Evolutionary conservation across 1,284 basidiomycete species (phyloP).

Genomic region (Fomitopsis pinicola): DNA sequence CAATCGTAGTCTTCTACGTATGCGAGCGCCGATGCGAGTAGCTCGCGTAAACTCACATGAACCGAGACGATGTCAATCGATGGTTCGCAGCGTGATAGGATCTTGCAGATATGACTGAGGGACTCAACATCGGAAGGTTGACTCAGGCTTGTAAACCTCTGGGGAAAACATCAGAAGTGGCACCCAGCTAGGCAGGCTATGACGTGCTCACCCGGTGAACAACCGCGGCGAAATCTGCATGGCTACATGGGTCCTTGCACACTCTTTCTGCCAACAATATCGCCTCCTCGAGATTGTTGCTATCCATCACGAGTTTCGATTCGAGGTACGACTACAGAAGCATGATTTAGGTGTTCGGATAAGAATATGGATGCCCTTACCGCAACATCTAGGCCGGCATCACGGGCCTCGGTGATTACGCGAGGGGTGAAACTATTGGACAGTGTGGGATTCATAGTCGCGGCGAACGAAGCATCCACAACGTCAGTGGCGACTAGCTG

Average conservation of each 20-base stretch:
- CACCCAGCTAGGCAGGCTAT: too few species aligned
- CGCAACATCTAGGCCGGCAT: slow-evolving; percentile 48
- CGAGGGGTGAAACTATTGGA: slow-evolving; percentile 44
- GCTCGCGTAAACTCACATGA: slow-evolving; percentile 57
- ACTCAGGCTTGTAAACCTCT: slow-evolving; percentile 54
- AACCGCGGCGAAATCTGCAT: slow-evolving; percentile 52
- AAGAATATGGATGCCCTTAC: slow-evolving; percentile 30
- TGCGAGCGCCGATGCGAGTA: slow-evolving; percentile 57
- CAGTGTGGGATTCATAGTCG: slow-evolving; percentile 46
- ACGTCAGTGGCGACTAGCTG: slow-evolving; percentile 50
- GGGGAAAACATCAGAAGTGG: background rate
- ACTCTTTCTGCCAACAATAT: slow-evolving; percentile 48
- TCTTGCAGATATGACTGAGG: slow-evolving; percentile 60
- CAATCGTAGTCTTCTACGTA: slow-evolving; percentile 72
- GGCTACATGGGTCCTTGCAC: slow-evolving; percentile 56
- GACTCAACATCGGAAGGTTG: slow-evolving; percentile 58
- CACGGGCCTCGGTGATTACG: slow-evolving; percentile 53
- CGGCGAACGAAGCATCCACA: slow-evolving; percentile 47
- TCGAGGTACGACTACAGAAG: slow-evolving; percentile 55
- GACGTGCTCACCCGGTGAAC: slow-evolving; percentile 48
- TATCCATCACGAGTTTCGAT: slow-evolving; percentile 53
- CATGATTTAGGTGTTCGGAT: background rate
- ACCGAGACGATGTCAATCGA: slow-evolving; percentile 67
- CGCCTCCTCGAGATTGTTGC: slow-evolving; percentile 42
- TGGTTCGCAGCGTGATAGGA: slow-evolving; percentile 51